These are phyloP conservation scores for Trichoderma semiorbis DNA, from an alignment of 2,329 filamentous ascomycete species.

Conservation along the genomic window DNA sequence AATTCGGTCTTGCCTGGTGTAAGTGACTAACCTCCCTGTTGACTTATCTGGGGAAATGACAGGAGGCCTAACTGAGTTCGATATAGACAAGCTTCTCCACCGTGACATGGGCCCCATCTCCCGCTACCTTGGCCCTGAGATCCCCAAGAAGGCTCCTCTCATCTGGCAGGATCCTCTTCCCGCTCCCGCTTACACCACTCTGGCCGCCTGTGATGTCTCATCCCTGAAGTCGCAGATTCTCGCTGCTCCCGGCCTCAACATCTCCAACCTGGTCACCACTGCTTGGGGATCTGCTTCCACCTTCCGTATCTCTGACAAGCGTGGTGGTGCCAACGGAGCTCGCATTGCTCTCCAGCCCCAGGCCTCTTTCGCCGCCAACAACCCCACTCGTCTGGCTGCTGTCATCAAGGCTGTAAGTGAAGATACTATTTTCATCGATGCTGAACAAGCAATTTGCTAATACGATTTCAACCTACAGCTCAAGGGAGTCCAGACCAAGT, in stretches of 20 bases:
- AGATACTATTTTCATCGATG: not conserved
- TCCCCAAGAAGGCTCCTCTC: constrained; percentile 59
- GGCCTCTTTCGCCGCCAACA: constrained; percentile 69
- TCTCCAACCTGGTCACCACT: constrained; percentile 58
- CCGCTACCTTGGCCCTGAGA: constrained; percentile 70
- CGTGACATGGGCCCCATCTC: constrained; percentile 70
- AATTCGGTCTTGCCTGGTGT: constrained; percentile 72
- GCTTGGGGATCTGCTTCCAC: constrained; percentile 68
- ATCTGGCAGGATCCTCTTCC: constrained; percentile 74
- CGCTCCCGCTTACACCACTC: constrained; percentile 48
- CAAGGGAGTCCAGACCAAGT: constrained; percentile 56
- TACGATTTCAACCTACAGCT: not conserved
- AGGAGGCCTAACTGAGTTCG: not conserved
- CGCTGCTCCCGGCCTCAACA: constrained; percentile 50
- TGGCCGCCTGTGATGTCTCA: constrained; percentile 60
- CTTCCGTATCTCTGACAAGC: constrained; percentile 74
- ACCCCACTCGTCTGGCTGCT: constrained; percentile 60
- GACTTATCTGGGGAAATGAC: not conserved
- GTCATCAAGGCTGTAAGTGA: constrained; percentile 47
- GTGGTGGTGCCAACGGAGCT: constrained; percentile 74
- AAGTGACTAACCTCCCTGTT: not conserved
- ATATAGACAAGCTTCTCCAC: constrained; percentile 63
- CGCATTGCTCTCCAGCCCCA: constrained; percentile 72
- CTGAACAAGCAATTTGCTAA: not conserved
- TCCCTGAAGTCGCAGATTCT: constrained; percentile 66